Base-by-base conservation (phyloP, 116 monocot species). In the Iris pallida region DNA sequence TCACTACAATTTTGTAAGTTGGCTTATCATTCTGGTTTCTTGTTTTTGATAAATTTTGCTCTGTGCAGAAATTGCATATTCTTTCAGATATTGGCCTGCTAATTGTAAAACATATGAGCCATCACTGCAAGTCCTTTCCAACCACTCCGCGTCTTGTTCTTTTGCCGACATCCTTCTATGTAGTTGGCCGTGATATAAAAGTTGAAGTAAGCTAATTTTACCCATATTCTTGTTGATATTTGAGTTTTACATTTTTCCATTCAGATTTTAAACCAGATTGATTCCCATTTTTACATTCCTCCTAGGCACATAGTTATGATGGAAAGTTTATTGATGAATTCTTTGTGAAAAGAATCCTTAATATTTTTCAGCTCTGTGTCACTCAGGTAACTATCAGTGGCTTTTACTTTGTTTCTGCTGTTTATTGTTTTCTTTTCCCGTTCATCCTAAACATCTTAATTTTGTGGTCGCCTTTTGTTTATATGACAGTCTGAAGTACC, bases 101-200 rank as follows among this genome's bases (percentile, higher is more conserved):
- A n/a, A n/a, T n/a, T n/a, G n/a, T n/a, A n/a, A n/a, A n/a, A n/a
- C n/a, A n/a, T n/a, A n/a, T n/a, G n/a, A n/a, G n/a, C n/a, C n/a
- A n/a, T n/a, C n/a, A n/a, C n/a, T n/a, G n/a, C n/a, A n/a, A n/a
- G n/a, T n/a, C n/a, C n/a, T n/a, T n/a, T n/a, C n/a, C n/a, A n/a
- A n/a, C n/a, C n/a, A n/a, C n/a, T n/a, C n/a, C n/a, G n/a, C n/a
- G n/a, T n/a, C n/a, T n/a, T n/a, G n/a, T n/a, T 17, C 56, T 96
- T 78, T 74, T 89, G 51, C 96, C 96, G 61, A 89, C 89, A 68
- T 78, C 96, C 66, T 85, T 89, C 30, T 96, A 89, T 66, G 88
- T 75, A 78, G 73, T 68, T 59, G 69, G 47, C 61, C 68, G 45
- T 30, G 57, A 55, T 48, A 45, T 59, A 47, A 55, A 51, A 58